Base-by-base conservation (phyloP, 192 early-diverging fungal species). In the Coemansia sp. region DNA sequence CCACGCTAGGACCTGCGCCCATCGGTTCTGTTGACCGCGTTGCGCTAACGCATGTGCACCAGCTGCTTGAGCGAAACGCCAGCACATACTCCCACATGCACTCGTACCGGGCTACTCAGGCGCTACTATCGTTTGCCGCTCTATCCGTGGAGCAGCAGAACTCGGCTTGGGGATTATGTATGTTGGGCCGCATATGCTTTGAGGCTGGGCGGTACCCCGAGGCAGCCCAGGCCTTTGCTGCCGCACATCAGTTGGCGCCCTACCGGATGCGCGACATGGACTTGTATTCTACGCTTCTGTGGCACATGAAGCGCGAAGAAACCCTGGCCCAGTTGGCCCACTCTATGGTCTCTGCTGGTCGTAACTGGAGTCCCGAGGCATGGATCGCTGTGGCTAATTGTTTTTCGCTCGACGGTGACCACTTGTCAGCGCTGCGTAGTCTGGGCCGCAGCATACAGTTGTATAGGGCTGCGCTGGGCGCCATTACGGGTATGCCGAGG, bases 261-360 rank as follows among this genome's bases (percentile, higher is more conserved):
- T 89, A 86, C 71, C 86, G 91, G 4, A 67, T 89, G 29, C 85
- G 87, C 34, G 90, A 90, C 48, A 92, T 96, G 91, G 95, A 97
- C 62, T 71, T 89, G 7, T 96, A 92, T 68, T 93, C 93, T 19
- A 91, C 92, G 11, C 85, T 89, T 32, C 71, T 97, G 41, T 97
- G 95, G 95, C 94, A 96, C 66, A 72, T 93, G 58, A 85, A 85
- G 51, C 85, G 89, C 66, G 90, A 92, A 27, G 86, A 87, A n/a
- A 76, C 73, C 41, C 82, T 96, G 45, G 89, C 90, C 12, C 83
- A 85, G 50, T 79, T 97, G 42, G 94, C 92, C 0, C 89, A 94
- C 65, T 85, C 89, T 10, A 82, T 97, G 72, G 84, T 92, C 12
- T 82, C 87, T 5, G 64, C 80, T 5, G 88, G 92, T 38, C 84